These are phyloP conservation scores for Cornus suecica DNA, from an alignment of 148 eudicot species.

Conservation along the genomic window DNA sequence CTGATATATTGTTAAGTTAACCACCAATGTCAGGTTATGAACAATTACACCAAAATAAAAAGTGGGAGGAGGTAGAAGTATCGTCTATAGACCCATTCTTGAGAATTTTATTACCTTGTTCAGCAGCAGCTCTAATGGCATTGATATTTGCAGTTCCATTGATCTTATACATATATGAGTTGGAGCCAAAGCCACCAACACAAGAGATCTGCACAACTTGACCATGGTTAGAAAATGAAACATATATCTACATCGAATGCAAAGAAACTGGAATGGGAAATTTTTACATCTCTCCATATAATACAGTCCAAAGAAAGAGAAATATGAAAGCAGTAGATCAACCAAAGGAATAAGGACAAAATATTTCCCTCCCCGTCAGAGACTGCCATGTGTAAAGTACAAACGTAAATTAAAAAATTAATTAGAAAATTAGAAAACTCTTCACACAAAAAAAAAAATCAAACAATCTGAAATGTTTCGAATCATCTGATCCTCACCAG, in stretches of 20 bases:
- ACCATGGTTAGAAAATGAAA: not conserved
- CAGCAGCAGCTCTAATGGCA: constrained; percentile 91
- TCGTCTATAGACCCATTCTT: not conserved
- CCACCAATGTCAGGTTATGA: too few relatives aligned
- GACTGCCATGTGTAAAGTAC: too few relatives aligned
- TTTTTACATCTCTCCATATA: not conserved
- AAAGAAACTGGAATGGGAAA: not conserved
- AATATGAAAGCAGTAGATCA: not conserved
- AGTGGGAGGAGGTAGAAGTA: not conserved
- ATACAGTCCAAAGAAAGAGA: not conserved
- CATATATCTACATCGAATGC: not conserved
- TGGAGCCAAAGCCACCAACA: constrained; percentile 97
- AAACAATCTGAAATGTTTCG: too few relatives aligned
- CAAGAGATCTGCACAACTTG: constrained; percentile 73
- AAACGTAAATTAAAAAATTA: too few relatives aligned
- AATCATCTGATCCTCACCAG: too few relatives aligned
- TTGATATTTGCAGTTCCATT: constrained; percentile 97
- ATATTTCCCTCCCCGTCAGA: too few relatives aligned
- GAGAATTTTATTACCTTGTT: constrained; percentile 47
- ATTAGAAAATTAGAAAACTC: too few relatives aligned
- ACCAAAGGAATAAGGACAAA: not conserved
- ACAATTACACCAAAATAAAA: too few relatives aligned
- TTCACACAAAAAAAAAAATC: too few relatives aligned
- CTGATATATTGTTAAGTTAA: too few relatives aligned
- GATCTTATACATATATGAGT: constrained; percentile 81